Base-by-base conservation (phyloP, 2,329 filamentous ascomycete species). In the Aureobasidium lini region DNA sequence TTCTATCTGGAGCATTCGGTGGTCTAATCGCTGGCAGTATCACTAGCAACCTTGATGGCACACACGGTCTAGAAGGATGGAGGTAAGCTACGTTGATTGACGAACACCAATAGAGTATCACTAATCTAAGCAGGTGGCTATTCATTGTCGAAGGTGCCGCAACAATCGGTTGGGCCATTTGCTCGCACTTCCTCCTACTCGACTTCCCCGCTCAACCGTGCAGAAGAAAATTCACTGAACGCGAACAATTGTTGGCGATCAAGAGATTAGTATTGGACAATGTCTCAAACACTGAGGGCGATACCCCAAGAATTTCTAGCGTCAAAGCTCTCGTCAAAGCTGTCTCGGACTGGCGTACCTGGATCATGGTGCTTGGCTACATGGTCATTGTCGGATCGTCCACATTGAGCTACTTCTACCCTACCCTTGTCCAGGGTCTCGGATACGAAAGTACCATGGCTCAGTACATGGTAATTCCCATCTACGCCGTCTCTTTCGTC, bases 331-430 rank as follows among this genome's bases (percentile, higher is more conserved):
- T 76, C 60, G 61, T 65, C 8, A 65, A 72, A 5, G 71, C 79
- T 4, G 61, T 81, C 23, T 66, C 63, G 5, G 75, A 79, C 62
- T 77, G 76, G 69, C 70, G 77, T 39, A 78, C 78, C 0, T 81
- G 77, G 62, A 66, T 76, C 3, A 76, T 82, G 60, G 73, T 79
- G 11, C 58, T 79, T 0, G 75, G 79, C 2, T 81, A 79, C 65
- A 79, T 81, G 72, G 59, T 79, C 46, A 76, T 76, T 48, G 74
- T 75, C 42, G 78, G 80, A 2, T 77, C 77, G 1, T 77, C 75
- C 1, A 81, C 80, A 0, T 71, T 81, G 13, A 77, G 75, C 2
- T 82, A 82, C 70, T 82, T 82, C 66, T 81, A 81, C 63, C 79
- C 79, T 0, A 80, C 78, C 0, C 71, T 81, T 7, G 78, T 82